Evolutionary conservation across 768 basidiomycete genomes (phyloP).

Genomic region (Hygrophorus pudorinus): DNA sequence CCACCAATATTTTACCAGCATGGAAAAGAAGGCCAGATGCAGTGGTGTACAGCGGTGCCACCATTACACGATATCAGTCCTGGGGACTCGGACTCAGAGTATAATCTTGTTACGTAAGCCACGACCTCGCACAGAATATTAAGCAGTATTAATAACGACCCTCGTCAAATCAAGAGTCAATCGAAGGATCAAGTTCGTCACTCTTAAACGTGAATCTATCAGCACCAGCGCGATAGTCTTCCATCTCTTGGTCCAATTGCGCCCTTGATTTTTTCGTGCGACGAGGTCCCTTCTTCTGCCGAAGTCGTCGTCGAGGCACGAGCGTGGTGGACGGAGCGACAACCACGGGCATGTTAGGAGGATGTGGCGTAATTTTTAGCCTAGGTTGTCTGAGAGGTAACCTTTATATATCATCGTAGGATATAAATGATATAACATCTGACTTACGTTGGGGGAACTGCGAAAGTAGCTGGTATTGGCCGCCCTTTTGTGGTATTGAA

Average conservation of each 20-base stretch:
- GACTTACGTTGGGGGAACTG: background rate
- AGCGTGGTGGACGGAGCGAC: conserved; percentile 12
- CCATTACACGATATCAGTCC: no score
- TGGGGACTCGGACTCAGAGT: no score
- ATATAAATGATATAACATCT: background rate
- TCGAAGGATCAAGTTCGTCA: background rate
- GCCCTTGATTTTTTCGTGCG: conserved; percentile 51
- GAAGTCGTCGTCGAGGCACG: conserved; percentile 28
- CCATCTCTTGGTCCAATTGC: conserved; percentile 74
- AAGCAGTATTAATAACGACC: background rate
- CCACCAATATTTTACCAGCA: conserved; percentile 90
- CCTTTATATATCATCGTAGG: no score
- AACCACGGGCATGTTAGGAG: conserved; percentile 16
- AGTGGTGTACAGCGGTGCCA: conserved; percentile 92
- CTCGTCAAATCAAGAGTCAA: background rate
- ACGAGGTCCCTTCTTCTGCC: conserved; percentile 65
- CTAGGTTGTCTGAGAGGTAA: background rate
- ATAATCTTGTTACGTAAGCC: no score
- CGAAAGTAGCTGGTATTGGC: background rate
- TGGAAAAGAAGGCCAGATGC: conserved; percentile 80
- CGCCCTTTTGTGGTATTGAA: background rate
- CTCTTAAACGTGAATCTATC: conserved; percentile 5
- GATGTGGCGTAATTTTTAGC: background rate
- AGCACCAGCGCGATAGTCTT: conserved; percentile 54
- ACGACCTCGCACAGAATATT: background rate